phyloP scores from a whole-genome alignment of 257 asterid species.

The Forsythia suspensa region DNA sequence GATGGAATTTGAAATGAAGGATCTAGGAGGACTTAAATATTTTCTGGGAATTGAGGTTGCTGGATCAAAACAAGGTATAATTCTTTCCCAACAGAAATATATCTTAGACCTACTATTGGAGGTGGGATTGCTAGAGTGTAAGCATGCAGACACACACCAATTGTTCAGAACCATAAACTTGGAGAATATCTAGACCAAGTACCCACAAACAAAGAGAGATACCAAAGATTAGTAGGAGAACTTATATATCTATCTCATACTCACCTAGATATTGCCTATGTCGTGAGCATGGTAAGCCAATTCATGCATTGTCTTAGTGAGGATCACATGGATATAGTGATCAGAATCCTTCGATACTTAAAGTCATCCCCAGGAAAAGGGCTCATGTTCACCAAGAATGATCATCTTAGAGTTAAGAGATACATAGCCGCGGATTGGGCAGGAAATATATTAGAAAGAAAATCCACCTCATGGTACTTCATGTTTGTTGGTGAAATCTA shows the following conservation, averaged over 20 bases:
- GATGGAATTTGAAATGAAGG: conserved; percentile 6
- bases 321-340: not conserved
- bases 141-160: not conserved
- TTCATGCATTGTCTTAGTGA: not conserved
- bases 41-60: not conserved
- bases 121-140: not conserved
- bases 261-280: not conserved
- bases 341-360: not conserved
- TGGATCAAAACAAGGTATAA: not conserved
- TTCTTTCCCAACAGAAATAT: not conserved
- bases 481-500: not conserved
- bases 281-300: not conserved
- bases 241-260: too few species aligned
- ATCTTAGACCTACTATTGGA: not conserved
- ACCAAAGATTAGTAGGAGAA: too few species aligned
- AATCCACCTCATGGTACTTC: too few species aligned
- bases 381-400: not conserved
- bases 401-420: too few species aligned
- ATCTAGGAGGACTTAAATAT: not conserved
- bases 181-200: not conserved
- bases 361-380: not conserved
- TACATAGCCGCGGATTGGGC: not conserved
- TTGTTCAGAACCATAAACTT: not conserved
- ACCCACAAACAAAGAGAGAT: not conserved
- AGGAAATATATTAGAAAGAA: too few species aligned